Evolutionary conservation across 345 rosid species (phyloP).

Genomic region (Populus simonii): DNA sequence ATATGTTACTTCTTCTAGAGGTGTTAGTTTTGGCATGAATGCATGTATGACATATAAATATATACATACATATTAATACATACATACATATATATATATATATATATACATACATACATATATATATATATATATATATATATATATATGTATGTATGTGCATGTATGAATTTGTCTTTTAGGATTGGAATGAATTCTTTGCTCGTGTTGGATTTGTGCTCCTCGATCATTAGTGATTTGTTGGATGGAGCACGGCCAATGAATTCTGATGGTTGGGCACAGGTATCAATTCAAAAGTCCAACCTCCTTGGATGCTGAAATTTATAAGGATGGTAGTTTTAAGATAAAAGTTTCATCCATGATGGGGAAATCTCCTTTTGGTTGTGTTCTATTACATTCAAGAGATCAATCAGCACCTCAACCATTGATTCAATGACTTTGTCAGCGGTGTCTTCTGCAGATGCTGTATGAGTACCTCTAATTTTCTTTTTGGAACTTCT

Average conservation of each 20-base stretch:
- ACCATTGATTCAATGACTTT: slow-evolving; percentile 47
- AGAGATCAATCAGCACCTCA: slow-evolving; percentile 37
- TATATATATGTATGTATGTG: accelerated
- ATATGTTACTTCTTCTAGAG: slow-evolving; percentile 29
- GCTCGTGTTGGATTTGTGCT: not conserved
- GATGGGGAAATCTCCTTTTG: slow-evolving; percentile 38
- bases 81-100: accelerated
- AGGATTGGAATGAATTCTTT: not conserved
- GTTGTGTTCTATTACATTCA: slow-evolving; percentile 29
- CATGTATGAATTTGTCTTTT: not conserved
- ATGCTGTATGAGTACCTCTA: slow-evolving; percentile 20
- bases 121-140: too few species aligned
- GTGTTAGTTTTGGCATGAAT: slow-evolving; percentile 5
- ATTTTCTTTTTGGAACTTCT: slow-evolving; percentile 13
- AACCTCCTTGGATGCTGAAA: slow-evolving; percentile 23
- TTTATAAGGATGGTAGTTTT: slow-evolving; percentile 22
- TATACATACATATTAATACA: not conserved
- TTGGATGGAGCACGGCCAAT: slow-evolving; percentile 25
- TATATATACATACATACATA: not conserved
- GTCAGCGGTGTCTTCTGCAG: slow-evolving; percentile 30
- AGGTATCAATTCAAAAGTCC: slow-evolving; percentile 23
- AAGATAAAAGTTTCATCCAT: slow-evolving; percentile 30
- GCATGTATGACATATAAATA: not conserved
- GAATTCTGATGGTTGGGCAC: slow-evolving; percentile 22
- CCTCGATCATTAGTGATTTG: slow-evolving; percentile 18